Evolutionary conservation across 805 yeast genomes (phyloP).

Genomic region (Wickerhamiella vanderwaltii): DNA sequence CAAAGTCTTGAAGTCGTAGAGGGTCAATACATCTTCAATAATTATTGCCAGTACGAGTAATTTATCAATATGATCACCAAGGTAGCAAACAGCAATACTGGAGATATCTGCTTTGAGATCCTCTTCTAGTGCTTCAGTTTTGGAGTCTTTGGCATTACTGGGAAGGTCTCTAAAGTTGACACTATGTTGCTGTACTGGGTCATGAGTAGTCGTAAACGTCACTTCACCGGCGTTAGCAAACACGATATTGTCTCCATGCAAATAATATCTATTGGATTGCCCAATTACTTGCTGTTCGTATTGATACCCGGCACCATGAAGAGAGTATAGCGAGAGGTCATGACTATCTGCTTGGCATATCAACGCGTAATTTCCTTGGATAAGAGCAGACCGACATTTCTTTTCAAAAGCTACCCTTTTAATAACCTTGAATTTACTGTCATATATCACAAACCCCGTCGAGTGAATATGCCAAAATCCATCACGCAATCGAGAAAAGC

Average conservation of each 20-base stretch:
- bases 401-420: background rate
- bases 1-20: conserved; percentile 23
- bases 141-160: background rate
- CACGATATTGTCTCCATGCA: conserved; percentile 6
- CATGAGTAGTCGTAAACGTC: background rate
- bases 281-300: background rate
- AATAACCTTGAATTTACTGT: background rate
- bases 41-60: conserved; percentile 10
- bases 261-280: background rate
- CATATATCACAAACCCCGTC: conserved; percentile 5
- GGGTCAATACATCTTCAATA: conserved; percentile 14
- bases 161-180: background rate
- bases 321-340: background rate
- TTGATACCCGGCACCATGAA: background rate
- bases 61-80: conserved; percentile 8
- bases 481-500: background rate
- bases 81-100: background rate
- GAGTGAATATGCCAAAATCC: conserved; percentile 9
- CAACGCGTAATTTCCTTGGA: conserved; percentile 3
- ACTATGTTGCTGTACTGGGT: background rate
- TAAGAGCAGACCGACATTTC: conserved; percentile 2
- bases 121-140: background rate
- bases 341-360: background rate
- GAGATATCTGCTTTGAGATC: background rate
- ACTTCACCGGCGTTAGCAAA: background rate